Percentiles rank a stretch among this genome's conserved stretches.
These are phyloP conservation scores for Aspergillus chevalieri DNA, from an alignment of 2,329 filamentous ascomycete species.

Conservation along the genomic window DNA sequence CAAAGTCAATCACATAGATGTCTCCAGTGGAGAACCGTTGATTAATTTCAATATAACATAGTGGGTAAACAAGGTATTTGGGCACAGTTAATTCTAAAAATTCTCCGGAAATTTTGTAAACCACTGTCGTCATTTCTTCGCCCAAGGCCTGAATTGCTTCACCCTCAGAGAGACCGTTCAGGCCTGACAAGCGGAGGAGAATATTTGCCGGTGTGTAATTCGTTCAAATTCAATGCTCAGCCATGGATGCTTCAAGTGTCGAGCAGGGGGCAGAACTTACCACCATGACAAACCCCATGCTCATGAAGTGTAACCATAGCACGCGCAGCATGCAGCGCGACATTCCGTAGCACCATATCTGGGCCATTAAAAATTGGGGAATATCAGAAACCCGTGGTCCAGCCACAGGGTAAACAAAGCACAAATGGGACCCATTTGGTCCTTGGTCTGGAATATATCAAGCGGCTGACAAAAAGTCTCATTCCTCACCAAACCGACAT, in stretches of 20 bases:
- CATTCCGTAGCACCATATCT: neutral
- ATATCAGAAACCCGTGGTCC: too few relatives aligned
- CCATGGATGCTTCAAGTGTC: neutral
- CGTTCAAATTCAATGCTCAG: too few relatives aligned
- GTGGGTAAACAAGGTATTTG: neutral
- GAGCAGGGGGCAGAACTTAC: neutral
- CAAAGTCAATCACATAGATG: neutral
- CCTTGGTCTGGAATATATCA: too few relatives aligned
- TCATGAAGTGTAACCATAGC: neutral
- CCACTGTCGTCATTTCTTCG: neutral
- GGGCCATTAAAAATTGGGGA: too few relatives aligned
- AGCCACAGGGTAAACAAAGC: too few relatives aligned
- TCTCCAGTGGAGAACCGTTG: neutral
- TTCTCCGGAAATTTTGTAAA: neutral
- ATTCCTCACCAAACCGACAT: too few relatives aligned
- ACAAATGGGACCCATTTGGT: too few relatives aligned
- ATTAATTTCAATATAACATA: too few relatives aligned
- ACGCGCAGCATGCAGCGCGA: neutral
- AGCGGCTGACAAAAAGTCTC: too few relatives aligned
- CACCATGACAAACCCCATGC: neutral
- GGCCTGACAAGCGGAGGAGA: neutral
- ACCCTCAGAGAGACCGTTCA: neutral
- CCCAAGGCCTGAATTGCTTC: slow-evolving; percentile 1
- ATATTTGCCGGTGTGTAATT: slow-evolving; percentile 1
- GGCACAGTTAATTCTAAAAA: neutral